Evolutionary conservation across 129 eudicot genomes (phyloP).

Genomic region (Helichrysum umbraculigerum): DNA sequence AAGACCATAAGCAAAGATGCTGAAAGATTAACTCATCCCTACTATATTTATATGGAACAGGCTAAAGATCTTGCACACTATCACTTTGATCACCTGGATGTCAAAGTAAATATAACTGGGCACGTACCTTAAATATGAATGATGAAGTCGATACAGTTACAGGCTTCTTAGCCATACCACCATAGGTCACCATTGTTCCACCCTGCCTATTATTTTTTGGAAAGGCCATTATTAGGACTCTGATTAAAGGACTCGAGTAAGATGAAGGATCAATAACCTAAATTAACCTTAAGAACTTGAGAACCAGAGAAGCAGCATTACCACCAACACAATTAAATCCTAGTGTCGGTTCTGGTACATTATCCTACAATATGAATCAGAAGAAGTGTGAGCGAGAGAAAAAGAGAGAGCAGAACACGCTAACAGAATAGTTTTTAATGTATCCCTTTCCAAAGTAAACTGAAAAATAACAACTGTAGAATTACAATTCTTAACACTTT

Average conservation of each 20-base stretch:
- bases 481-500: neutral
- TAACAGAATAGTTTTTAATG: no score
- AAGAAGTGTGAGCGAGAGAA: neutral
- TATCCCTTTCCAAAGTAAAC: no score
- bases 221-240: slow-evolving; percentile 9
- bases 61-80: neutral
- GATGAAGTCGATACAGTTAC: slow-evolving; percentile 81
- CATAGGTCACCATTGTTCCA: slow-evolving; percentile 98
- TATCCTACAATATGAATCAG: slow-evolving; percentile 41
- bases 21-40: neutral
- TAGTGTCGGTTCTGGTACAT: slow-evolving; percentile 72
- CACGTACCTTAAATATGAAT: slow-evolving; percentile 86
- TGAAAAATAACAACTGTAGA: neutral
- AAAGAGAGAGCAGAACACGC: no score
- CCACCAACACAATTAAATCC: slow-evolving; percentile 99
- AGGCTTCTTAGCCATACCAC: slow-evolving; percentile 98
- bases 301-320: slow-evolving; percentile 87
- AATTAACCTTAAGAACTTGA: slow-evolving; percentile 76
- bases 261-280: neutral
- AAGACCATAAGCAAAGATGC: slow-evolving; percentile 3
- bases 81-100: slow-evolving; percentile 8
- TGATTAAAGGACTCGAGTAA: neutral
- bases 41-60: neutral
- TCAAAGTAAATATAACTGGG: slow-evolving; percentile 28
- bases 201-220: slow-evolving; percentile 49